Evolutionary conservation across 1,284 basidiomycete genomes (phyloP).

Genomic region (Fomitiporia mediterranea): DNA sequence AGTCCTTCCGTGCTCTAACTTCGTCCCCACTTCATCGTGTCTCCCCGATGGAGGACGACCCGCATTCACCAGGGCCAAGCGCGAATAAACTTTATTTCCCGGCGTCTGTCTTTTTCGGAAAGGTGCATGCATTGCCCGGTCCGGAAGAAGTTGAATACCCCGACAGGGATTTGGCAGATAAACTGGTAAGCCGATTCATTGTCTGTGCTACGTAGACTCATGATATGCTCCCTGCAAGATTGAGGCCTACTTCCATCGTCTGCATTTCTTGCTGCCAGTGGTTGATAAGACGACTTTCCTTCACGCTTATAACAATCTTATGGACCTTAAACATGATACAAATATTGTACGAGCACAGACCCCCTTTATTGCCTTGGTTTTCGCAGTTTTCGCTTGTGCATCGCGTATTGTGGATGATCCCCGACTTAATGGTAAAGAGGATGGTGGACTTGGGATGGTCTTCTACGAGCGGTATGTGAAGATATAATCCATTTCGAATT

Average conservation of each 20-base stretch:
- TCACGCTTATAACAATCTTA: slow-evolving; percentile 61
- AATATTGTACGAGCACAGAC: slow-evolving; percentile 52
- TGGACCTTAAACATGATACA: slow-evolving; percentile 61
- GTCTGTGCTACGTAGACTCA: slow-evolving; percentile 21
- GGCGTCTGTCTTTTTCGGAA: slow-evolving; percentile 83
- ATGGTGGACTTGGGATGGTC: slow-evolving; percentile 81
- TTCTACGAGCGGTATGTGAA: slow-evolving; percentile 75
- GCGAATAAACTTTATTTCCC: slow-evolving; percentile 85
- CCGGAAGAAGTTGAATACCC: slow-evolving; percentile 87
- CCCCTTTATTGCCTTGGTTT: slow-evolving; percentile 73
- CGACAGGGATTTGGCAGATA: slow-evolving; percentile 75
- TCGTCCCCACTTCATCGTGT: slow-evolving; percentile 69
- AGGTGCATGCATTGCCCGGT: slow-evolving; percentile 75
- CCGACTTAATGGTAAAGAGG: slow-evolving; percentile 58
- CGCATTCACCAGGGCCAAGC: slow-evolving; percentile 65
- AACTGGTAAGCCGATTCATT: slow-evolving; percentile 47
- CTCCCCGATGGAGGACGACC: slow-evolving; percentile 79
- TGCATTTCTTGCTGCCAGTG: slow-evolving; percentile 82
- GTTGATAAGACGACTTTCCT: slow-evolving; percentile 81
- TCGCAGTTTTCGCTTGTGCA: slow-evolving; percentile 80
- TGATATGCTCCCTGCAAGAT: slow-evolving; percentile 57
- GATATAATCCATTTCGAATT: too few relatives aligned
- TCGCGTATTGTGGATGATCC: slow-evolving; percentile 74
- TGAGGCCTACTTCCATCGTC: slow-evolving; percentile 76
- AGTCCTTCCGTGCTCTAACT: slow-evolving; percentile 76